Evolutionary conservation across 352 stramenopile genomes (phyloP).

Genomic region (Thalassiosira ordinaria): DNA sequence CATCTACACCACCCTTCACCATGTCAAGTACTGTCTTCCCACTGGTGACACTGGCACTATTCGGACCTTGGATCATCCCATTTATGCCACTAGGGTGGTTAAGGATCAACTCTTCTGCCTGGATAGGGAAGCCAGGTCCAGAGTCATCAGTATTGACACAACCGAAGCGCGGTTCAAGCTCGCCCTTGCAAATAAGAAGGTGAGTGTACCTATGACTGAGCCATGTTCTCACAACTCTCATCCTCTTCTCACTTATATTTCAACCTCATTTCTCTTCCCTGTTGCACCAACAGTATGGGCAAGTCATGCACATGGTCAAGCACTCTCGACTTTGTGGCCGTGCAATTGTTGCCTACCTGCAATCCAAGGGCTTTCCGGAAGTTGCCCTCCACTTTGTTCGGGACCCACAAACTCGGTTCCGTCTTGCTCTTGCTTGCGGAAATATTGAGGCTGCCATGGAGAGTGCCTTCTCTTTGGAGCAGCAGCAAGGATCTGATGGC

Average conservation of each 20-base stretch:
- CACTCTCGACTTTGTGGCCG: slow-evolving; percentile 95
- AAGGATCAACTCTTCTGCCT: slow-evolving; percentile 95
- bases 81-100: slow-evolving; percentile 96
- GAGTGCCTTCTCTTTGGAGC: slow-evolving; percentile 89
- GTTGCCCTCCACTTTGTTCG: slow-evolving; percentile 99
- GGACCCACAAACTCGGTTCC: slow-evolving; percentile 98
- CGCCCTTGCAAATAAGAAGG: slow-evolving; percentile 84
- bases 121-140: slow-evolving; percentile 96
- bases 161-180: slow-evolving; percentile 99
- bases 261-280: slow-evolving; percentile 8
- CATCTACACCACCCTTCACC: slow-evolving; percentile 96
- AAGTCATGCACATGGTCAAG: slow-evolving; percentile 99
- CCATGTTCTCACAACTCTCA: not conserved
- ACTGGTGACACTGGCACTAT: slow-evolving; percentile 98
- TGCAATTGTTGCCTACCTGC: slow-evolving; percentile 98
- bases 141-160: slow-evolving; percentile 96
- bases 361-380: slow-evolving; percentile 99
- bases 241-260: not conserved
- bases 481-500: slow-evolving; percentile 62
- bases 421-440: slow-evolving; percentile 97
- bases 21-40: slow-evolving; percentile 89
- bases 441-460: slow-evolving; percentile 99
- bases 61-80: slow-evolving; percentile 95
- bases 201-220: slow-evolving; percentile 21
- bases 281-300: slow-evolving; percentile 89